These are phyloP conservation scores for Casuarina equisetifolia DNA, from an alignment of 306 rosid genomes.

Conservation along the genomic window DNA sequence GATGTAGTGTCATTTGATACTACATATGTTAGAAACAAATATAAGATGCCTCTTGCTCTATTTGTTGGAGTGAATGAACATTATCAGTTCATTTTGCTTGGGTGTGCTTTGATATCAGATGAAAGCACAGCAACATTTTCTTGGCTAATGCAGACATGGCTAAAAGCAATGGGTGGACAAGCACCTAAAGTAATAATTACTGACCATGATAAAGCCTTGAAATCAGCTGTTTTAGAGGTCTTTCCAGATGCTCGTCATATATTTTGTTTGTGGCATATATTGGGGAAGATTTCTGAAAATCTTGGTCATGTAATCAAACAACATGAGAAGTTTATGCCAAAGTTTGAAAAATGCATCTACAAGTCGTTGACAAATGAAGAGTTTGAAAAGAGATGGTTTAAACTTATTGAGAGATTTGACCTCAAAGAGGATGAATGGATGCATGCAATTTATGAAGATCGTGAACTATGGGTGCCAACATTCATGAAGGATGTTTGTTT, in stretches of 20 bases:
- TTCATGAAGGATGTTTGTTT: slow-evolving; percentile 72
- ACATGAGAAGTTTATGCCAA: slow-evolving; percentile 72
- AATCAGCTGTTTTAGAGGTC: slow-evolving; percentile 65
- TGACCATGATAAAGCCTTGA: slow-evolving; percentile 78
- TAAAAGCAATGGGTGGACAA: slow-evolving; percentile 88
- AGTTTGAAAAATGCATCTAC: slow-evolving; percentile 83
- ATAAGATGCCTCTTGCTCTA: slow-evolving; percentile 90
- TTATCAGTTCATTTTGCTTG: slow-evolving; percentile 84
- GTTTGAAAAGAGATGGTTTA: slow-evolving; percentile 89
- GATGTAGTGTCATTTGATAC: slow-evolving; percentile 93
- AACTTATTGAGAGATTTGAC: slow-evolving; percentile 68
- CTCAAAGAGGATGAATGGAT: slow-evolving; percentile 81
- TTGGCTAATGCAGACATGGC: slow-evolving; percentile 83
- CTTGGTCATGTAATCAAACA: slow-evolving; percentile 70
- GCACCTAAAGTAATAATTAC: slow-evolving; percentile 81
- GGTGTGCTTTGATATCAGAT: slow-evolving; percentile 93
- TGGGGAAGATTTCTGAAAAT: slow-evolving; percentile 83
- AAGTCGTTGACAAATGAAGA: slow-evolving; percentile 80
- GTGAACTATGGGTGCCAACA: slow-evolving; percentile 81
- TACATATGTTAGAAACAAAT: slow-evolving; percentile 76
- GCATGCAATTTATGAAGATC: slow-evolving; percentile 74
- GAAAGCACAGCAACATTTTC: slow-evolving; percentile 68
- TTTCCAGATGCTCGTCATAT: slow-evolving; percentile 69
- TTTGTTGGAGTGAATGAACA: slow-evolving; percentile 98
- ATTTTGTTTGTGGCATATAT: slow-evolving; percentile 79